Base-by-base conservation (phyloP, 345 rosid genomes). In the Limnanthes douglasii region DNA sequence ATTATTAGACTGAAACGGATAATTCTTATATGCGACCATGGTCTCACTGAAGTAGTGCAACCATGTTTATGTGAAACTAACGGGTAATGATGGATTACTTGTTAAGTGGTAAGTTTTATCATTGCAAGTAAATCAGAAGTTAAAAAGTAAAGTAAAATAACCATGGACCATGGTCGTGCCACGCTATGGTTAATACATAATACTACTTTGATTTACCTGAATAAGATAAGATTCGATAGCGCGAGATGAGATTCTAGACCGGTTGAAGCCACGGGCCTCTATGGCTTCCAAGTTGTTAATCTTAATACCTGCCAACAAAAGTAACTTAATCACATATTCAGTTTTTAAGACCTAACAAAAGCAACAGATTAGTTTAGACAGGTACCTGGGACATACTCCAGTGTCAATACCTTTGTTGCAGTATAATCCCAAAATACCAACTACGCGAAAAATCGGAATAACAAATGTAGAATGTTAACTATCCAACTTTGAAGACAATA, bases 371-470 rank as follows among this genome's bases (percentile, higher is more conserved):
- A 48, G 64, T 46, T 59, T 34, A 40, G 56, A 47, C 26, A 39
- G 42, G 16, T 53, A 88, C 97, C 95, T 70, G 97, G 97, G 20
- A 79, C 84, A 60, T 83, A 88, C 69, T 88, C 97, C 77, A 88
- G 60, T 20, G 97, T 88, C 84, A 88, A 54, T 60, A 76, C 97
- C 67, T 88, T 88, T 37, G 25, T 57, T 41, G 95, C 71, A 15
- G 97, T 83, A 59, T 83, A 88, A 61, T 83, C 95, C 97, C 97
- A 88, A 23, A 49, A 76, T 15, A 88, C 93, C 65, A 69, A 62
- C 97, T 88, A 43, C 58, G n/a, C n/a, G n/a, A n/a, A n/a, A 64
- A 39, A 45, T 44, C 23, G 20, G 14, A 39, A 44, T 11, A 40
- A 43, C 41, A 8, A 12, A 6, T 31, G 26, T 30, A 31, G 45